These are phyloP conservation scores for Phytopythium montanum DNA, from an alignment of 352 stramenopile species.

Conservation along the genomic window DNA sequence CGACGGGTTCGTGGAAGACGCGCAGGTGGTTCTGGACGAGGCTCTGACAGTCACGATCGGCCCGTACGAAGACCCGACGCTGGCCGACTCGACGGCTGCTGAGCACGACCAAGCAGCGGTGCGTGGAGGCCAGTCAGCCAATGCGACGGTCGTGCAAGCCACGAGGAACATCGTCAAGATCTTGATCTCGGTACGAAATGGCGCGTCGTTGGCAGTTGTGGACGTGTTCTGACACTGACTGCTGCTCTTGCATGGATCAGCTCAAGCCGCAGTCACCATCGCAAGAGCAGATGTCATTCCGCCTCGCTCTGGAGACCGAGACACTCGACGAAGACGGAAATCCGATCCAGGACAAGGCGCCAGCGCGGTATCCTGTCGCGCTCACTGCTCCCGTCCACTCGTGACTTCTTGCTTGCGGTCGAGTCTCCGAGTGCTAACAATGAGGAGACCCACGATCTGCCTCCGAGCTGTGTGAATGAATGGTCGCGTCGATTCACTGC, in stretches of 20 bases:
- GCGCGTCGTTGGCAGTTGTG: neutral
- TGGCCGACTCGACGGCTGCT: slow-evolving; percentile 61
- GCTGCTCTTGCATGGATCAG: slow-evolving; percentile 14
- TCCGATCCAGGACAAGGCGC: slow-evolving; percentile 52
- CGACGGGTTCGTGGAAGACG: slow-evolving; percentile 12
- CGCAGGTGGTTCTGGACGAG: slow-evolving; percentile 51
- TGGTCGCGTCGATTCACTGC: slow-evolving; percentile 17
- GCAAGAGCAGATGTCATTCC: slow-evolving; percentile 22
- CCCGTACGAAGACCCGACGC: slow-evolving; percentile 80
- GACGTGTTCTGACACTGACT: neutral
- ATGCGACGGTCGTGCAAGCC: slow-evolving; percentile 51
- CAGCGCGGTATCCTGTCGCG: slow-evolving; percentile 45
- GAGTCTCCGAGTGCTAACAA: neutral
- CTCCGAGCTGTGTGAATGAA: slow-evolving; percentile 10
- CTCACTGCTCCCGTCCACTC: slow-evolving; percentile 32
- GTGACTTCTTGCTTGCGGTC: slow-evolving; percentile 2
- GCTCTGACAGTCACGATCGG: slow-evolving; percentile 59
- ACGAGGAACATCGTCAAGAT: slow-evolving; percentile 53
- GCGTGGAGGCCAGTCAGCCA: slow-evolving; percentile 18
- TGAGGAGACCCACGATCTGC: neutral
- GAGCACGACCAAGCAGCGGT: slow-evolving; percentile 17
- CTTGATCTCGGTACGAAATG: slow-evolving; percentile 32
- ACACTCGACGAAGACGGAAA: slow-evolving; percentile 61
- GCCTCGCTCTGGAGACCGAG: slow-evolving; percentile 58
- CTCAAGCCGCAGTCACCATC: slow-evolving; percentile 5